A percentile compares a stretch with the other conserved stretches of the same genome.
Conservation (phyloP, 73 alveolate species). For the Paramecium tetraurelia region DNA sequence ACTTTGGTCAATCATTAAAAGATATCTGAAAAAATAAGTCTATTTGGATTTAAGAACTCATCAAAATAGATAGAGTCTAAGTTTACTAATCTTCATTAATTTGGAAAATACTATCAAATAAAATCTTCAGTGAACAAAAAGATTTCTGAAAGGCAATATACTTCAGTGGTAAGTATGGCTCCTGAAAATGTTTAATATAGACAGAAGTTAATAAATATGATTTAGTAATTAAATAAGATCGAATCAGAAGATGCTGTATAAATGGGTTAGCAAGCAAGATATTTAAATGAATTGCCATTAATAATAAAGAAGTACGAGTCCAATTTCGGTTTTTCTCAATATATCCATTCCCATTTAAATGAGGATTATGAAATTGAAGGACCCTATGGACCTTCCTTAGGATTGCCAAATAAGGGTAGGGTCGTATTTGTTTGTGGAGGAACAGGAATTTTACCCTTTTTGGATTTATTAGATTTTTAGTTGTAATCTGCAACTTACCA, state of each 20-base stretch:
- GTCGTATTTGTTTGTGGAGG: not conserved
- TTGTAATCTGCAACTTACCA: not conserved
- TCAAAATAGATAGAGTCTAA: not conserved
- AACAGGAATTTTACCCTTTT: slow-evolving; percentile 33
- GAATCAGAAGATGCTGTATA: not conserved
- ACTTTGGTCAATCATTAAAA: not conserved
- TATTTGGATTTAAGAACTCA: not conserved
- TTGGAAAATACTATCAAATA: not conserved
- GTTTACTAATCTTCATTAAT: not conserved
- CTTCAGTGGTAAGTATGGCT: not conserved
- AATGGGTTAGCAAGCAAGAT: not conserved
- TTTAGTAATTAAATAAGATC: not conserved
- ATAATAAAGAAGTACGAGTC: not conserved
- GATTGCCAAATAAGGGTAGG: slow-evolving; percentile 28
- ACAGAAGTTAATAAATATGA: not conserved
- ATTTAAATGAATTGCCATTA: not conserved
- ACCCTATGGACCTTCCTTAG: not conserved
- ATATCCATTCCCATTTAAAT: not conserved
- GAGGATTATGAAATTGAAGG: not conserved
- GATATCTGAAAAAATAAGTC: not conserved
- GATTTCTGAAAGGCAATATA: not conserved
- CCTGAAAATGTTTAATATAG: not conserved
- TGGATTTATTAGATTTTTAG: slow-evolving; percentile 50
- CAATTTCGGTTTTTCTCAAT: not conserved
- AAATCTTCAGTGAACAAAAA: not conserved